Evolutionary conservation across 2,329 filamentous ascomycete species (phyloP).

Genomic region (Penicillium sclerotigenum): DNA sequence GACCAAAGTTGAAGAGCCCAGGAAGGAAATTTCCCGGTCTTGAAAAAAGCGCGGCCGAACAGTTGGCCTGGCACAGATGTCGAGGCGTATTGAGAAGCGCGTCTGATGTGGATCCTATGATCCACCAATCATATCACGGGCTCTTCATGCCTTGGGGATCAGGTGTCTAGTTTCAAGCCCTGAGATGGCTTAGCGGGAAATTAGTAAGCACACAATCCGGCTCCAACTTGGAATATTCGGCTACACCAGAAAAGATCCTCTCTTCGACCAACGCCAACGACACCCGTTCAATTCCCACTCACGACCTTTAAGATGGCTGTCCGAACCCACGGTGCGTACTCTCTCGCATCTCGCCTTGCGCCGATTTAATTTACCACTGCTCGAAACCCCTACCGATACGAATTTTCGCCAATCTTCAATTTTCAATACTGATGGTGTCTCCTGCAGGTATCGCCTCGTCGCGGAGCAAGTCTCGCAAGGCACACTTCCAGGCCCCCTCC

Average conservation of each 20-base stretch:
- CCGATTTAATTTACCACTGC: slow-evolving; percentile 2
- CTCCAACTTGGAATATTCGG: slow-evolving; percentile 21
- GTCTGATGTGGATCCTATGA: not conserved
- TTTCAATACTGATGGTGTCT: slow-evolving; percentile 8
- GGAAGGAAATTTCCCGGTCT: too few species aligned
- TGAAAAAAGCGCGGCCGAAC: not conserved
- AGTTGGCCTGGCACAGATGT: not conserved
- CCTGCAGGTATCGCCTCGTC: slow-evolving; percentile 59
- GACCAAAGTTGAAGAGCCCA: too few species aligned
- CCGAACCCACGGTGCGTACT: slow-evolving; percentile 23
- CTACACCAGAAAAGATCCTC: slow-evolving; percentile 17
- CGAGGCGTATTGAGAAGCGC: not conserved
- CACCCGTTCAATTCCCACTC: slow-evolving; percentile 22
- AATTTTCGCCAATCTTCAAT: slow-evolving; percentile 8
- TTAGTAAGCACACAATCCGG: slow-evolving; percentile 29
- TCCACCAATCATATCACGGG: not conserved
- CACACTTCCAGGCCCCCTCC: slow-evolving; percentile 94
- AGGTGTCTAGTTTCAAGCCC: slow-evolving; percentile 8
- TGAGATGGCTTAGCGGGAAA: slow-evolving; percentile 17
- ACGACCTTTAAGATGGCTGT: slow-evolving; percentile 29
- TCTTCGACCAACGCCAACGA: slow-evolving; percentile 27
- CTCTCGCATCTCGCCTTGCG: not conserved
- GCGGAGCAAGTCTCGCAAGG: slow-evolving; percentile 97
- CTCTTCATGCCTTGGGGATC: accelerated
- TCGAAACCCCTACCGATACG: slow-evolving; percentile 3